A percentile compares a stretch with the other conserved stretches of the same genome.
Evolutionary conservation across 352 stramenopile species (phyloP).

Genomic region (Pythium oligandrum): DNA sequence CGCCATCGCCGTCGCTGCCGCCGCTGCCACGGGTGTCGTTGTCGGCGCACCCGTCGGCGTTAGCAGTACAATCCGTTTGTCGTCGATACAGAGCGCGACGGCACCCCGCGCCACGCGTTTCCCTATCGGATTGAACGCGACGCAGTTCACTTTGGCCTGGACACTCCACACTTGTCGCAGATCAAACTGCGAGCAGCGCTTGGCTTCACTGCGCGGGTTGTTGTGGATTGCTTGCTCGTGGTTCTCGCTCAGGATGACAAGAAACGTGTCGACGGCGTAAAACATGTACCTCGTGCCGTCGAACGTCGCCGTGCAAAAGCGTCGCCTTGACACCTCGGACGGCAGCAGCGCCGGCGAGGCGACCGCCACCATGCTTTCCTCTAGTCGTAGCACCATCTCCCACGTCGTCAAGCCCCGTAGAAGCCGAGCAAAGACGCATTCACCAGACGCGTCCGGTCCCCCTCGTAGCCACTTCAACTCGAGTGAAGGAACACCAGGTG

Average conservation of each 20-base stretch:
- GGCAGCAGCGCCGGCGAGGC: slow-evolving; percentile 23
- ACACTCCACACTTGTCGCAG: slow-evolving; percentile 69
- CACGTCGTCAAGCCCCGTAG: neutral
- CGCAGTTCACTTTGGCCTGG: slow-evolving; percentile 35
- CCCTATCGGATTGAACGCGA: slow-evolving; percentile 45
- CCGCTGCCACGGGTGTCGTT: slow-evolving; percentile 8
- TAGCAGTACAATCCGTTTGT: slow-evolving; percentile 59
- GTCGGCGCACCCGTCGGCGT: slow-evolving; percentile 23
- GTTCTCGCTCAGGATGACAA: slow-evolving; percentile 61
- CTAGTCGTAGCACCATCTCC: slow-evolving; percentile 41
- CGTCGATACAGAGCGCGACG: slow-evolving; percentile 54
- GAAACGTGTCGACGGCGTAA: slow-evolving; percentile 43
- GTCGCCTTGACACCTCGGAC: slow-evolving; percentile 4
- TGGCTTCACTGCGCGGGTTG: slow-evolving; percentile 20
- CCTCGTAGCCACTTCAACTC: slow-evolving; percentile 14
- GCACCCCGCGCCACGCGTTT: slow-evolving; percentile 47
- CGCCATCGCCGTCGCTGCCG: slow-evolving; percentile 5
- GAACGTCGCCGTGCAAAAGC: slow-evolving; percentile 36
- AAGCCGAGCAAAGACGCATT: neutral
- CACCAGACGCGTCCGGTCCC: neutral
- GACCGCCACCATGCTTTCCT: slow-evolving; percentile 41
- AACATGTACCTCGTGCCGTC: slow-evolving; percentile 57
- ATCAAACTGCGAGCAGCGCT: slow-evolving; percentile 41
- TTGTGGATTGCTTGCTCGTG: slow-evolving; percentile 10
- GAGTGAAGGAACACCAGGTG: neutral